Percentiles rank a stretch among this genome's conserved stretches.
phyloP scores from a whole-genome alignment of 2,329 filamentous ascomycete genomes.

The Sporothrix globosa region DNA sequence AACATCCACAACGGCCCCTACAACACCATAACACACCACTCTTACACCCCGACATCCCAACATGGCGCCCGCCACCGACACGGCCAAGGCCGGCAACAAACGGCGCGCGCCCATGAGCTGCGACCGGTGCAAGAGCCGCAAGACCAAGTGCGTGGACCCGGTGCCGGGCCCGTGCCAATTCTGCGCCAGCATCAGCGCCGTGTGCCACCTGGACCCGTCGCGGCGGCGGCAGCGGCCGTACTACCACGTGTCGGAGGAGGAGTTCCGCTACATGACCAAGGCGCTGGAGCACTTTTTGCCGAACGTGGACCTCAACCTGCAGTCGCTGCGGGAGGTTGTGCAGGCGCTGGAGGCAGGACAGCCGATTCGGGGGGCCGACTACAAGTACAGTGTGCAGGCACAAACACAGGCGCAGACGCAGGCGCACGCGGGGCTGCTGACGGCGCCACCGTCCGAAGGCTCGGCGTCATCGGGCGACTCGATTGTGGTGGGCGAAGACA shows the following conservation, averaged over 20 bases:
- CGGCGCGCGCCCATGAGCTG: slow-evolving; percentile 42
- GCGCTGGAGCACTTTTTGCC: slow-evolving; percentile 41
- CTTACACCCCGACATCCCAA: neutral
- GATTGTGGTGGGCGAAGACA: slow-evolving; percentile 25
- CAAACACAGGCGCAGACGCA: neutral
- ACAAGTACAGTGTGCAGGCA: neutral
- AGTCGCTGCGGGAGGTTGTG: slow-evolving; percentile 37
- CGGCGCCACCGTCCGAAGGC: slow-evolving; percentile 7
- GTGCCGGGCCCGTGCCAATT: slow-evolving; percentile 41
- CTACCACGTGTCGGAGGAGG: slow-evolving; percentile 41
- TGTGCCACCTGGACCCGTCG: slow-evolving; percentile 40
- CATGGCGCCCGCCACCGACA: neutral
- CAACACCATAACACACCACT: neutral
- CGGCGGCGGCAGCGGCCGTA: slow-evolving; percentile 41
- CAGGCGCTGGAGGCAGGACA: slow-evolving; percentile 31
- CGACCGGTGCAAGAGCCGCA: slow-evolving; percentile 41
- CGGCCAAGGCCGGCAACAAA: slow-evolving; percentile 33
- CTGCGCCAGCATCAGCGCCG: slow-evolving; percentile 39
- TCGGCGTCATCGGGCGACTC: slow-evolving; percentile 31
- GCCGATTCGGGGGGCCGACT: neutral
- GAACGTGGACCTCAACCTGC: slow-evolving; percentile 38
- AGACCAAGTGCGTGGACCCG: slow-evolving; percentile 39
- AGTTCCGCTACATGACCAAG: slow-evolving; percentile 41
- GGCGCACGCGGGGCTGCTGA: neutral
- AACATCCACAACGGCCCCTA: neutral